Evolutionary conservation across 2,329 filamentous ascomycete genomes (phyloP), one percentile per base, ranked within the genome.

Genomic region (Aureobasidium sp.): DNA sequence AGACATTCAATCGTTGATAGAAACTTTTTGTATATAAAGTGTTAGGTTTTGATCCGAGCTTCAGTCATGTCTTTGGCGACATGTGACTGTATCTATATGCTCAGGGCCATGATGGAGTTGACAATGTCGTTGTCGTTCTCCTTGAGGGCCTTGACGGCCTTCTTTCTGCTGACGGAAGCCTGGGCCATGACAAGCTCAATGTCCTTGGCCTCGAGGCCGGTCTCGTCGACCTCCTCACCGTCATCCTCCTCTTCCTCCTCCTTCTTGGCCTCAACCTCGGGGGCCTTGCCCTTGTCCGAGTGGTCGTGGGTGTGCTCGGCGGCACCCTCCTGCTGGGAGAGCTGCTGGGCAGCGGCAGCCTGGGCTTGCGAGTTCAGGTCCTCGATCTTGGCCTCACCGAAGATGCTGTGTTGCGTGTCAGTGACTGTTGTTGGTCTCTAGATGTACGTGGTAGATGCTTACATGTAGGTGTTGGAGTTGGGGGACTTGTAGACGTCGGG

Each of bases 51-150:
- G 40, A 55, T 21, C 38, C 17, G 27, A 55, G 51, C 51, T 29
- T 55, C 38, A 43, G 29, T 55, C 51, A 55, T 31, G 13, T 23
- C 51, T 38, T 13, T 50, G 3, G 13, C 15, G 50, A 43, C n/a
- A 23, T 4, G 9, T 19, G 38, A 45, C 53, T 42, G 21, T 25
- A 50, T 40, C 64, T 74, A 81, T 79, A 80, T 80, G 72, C 78
- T 81, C 65, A 99, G 81, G 69, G 93, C 92, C 94, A 99, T 99
- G 81, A 99, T 99, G 70, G 94, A 96, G 84, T 99, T 99, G 82
- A 99, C 94, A 80, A 99, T 99, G 75, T 99, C 94, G 73, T 97
- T 96, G 80, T 97, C 93, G 75, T 99, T 99, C 82, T 97, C 94
- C 82, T 91, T 92, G 74, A 99, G 84, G 61, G 95, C 94, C 81